Percentiles rank a stretch among this genome's conserved stretches.
Conservation (phyloP, 345 rosid species). For the Trapa bicornis region DNA sequence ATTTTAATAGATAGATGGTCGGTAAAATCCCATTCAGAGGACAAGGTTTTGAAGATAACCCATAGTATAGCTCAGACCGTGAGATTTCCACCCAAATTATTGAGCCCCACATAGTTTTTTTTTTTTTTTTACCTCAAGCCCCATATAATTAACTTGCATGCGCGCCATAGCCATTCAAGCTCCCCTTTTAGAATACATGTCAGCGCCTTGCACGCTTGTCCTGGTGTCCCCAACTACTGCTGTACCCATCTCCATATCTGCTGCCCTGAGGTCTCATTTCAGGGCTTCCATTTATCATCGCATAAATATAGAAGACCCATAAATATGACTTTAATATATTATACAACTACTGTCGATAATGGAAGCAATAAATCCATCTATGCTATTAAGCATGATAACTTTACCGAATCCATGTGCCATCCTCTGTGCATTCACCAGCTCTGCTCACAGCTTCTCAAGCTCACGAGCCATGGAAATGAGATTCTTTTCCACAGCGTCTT, state of each 20-base stretch:
- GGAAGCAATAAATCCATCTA: not conserved
- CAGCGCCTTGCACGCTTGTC: conserved; percentile 3
- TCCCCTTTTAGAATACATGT: not conserved
- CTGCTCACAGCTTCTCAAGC: conserved; percentile 15
- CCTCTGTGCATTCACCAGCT: conserved; percentile 10
- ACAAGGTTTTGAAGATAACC: not conserved
- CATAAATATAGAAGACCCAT: conserved; percentile 8
- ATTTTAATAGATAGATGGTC: not conserved
- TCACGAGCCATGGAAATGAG: conserved; percentile 20
- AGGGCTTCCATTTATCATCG: conserved; percentile 12
- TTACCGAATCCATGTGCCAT: conserved; percentile 14
- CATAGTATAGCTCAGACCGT: not conserved
- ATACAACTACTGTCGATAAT: not conserved
- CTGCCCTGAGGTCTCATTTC: conserved; percentile 10
- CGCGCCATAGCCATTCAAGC: not conserved
- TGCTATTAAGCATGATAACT: not conserved
- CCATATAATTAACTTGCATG: not conserved
- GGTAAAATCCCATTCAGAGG: not conserved
- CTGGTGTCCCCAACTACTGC: conserved; percentile 12
- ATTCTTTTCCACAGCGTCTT: conserved; percentile 17
- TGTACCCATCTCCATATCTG: conserved; percentile 11
- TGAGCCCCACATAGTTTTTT: not conserved
- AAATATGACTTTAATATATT: not conserved
- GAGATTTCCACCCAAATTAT: not conserved
- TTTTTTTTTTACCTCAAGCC: too few species aligned